phyloP scores from a whole-genome alignment of 2,329 filamentous ascomycete genomes.

The Diplocarpon mali region DNA sequence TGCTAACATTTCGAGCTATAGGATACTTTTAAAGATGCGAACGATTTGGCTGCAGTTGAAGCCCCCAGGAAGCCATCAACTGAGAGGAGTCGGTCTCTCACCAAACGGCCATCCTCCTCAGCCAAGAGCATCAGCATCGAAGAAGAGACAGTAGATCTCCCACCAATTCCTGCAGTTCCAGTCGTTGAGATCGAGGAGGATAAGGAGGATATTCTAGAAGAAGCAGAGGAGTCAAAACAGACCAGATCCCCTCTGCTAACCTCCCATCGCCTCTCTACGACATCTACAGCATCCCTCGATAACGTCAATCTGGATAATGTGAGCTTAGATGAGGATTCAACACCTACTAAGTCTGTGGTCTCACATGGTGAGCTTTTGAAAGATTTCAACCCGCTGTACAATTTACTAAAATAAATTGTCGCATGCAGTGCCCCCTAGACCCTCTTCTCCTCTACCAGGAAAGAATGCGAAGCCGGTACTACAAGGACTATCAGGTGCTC shows the following conservation, averaged over 20 bases:
- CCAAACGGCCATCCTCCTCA: constrained; percentile 32
- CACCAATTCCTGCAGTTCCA: constrained; percentile 15
- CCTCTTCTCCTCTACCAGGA: constrained; percentile 22
- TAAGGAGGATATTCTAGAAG: constrained; percentile 22
- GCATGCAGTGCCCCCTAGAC: constrained; percentile 23
- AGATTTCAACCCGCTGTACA: background rate
- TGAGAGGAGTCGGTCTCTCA: constrained; percentile 26
- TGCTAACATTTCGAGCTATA: constrained; percentile 25
- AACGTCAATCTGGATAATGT: constrained; percentile 39
- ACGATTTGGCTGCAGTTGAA: constrained; percentile 36
- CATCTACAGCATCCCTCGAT: constrained; percentile 46
- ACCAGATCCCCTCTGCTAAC: constrained; percentile 37
- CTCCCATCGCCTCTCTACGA: constrained; percentile 42
- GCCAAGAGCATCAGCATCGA: constrained; percentile 18
- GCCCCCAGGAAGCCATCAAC: constrained; percentile 12
- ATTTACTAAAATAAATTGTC: background rate
- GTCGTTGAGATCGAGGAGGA: constrained; percentile 11
- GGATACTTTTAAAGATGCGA: constrained; percentile 78
- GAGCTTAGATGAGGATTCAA: constrained; percentile 42
- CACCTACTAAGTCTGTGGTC: constrained; percentile 4
- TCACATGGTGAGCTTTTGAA: constrained; percentile 11
- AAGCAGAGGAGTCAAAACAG: constrained; percentile 17
- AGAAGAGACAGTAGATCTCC: constrained; percentile 23
- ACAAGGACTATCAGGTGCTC: constrained; percentile 59
- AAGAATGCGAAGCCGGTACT: constrained; percentile 31